Evolutionary conservation across 192 early-diverging fungal genomes (phyloP).

Genomic region (Coemansia sp.): DNA sequence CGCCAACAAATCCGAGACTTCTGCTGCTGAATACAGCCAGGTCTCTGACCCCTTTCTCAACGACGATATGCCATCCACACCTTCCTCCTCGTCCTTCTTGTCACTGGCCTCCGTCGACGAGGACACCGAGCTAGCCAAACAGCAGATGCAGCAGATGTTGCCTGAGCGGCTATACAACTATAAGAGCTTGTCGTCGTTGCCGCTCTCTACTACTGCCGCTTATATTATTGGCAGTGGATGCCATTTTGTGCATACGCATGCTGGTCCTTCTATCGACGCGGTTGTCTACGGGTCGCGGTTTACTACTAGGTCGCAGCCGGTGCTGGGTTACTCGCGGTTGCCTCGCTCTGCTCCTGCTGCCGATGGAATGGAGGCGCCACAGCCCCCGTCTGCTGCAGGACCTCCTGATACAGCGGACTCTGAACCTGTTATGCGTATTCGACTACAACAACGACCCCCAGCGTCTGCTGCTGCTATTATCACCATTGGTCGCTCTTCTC

Average conservation of each 20-base stretch:
- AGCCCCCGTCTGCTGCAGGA: not conserved
- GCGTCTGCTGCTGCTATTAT: not conserved
- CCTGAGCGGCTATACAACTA: slow-evolving; percentile 4
- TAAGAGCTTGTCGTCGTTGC: slow-evolving; percentile 10
- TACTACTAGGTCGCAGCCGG: not conserved
- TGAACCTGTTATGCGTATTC: slow-evolving; percentile 36
- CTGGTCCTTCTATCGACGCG: slow-evolving; percentile 43
- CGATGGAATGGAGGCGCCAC: not conserved
- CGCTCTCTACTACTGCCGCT: not conserved
- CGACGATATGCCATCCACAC: slow-evolving; percentile 1
- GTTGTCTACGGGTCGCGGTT: slow-evolving; percentile 10
- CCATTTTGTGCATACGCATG: slow-evolving; percentile 50
- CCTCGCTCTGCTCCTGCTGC: slow-evolving; percentile 15
- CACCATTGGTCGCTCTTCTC: not conserved
- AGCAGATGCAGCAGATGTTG: not conserved
- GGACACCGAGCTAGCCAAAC: not conserved
- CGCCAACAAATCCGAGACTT: slow-evolving; percentile 7
- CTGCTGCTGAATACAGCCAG: slow-evolving; percentile 6
- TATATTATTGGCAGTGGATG: slow-evolving; percentile 16
- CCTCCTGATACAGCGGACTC: not conserved
- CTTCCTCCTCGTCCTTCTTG: not conserved
- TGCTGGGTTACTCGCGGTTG: not conserved
- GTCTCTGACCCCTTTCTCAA: not conserved
- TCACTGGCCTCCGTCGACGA: slow-evolving; percentile 14
- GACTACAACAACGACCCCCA: slow-evolving; percentile 24